Percentiles rank a stretch among this genome's conserved stretches.
These are phyloP conservation scores for Talaromyces ruber DNA, from an alignment of 495 filamentous ascomycete species.

Conservation along the genomic window DNA sequence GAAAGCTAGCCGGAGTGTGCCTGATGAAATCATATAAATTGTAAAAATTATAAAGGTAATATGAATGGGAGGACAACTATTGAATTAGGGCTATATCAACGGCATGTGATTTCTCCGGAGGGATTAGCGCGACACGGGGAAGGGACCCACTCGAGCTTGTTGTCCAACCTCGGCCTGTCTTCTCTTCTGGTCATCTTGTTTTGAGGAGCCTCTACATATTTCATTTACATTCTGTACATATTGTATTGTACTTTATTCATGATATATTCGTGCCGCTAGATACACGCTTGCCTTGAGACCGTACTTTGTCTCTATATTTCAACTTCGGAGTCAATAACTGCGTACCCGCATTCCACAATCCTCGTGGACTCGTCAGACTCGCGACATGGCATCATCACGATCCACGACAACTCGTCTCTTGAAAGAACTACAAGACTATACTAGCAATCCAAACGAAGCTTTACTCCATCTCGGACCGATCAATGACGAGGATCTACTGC, in stretches of 20 bases:
- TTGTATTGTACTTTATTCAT: background rate
- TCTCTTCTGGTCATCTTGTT: background rate
- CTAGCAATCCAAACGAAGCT: constrained; percentile 43
- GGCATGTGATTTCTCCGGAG: background rate
- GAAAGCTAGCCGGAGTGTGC: too few relatives aligned
- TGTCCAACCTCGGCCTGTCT: background rate
- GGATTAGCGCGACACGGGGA: background rate
- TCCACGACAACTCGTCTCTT: constrained; percentile 52
- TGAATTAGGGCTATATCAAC: background rate
- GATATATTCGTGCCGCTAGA: background rate
- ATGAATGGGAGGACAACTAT: too few relatives aligned
- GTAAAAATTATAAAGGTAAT: too few relatives aligned
- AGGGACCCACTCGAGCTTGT: constrained; percentile 1
- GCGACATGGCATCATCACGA: constrained; percentile 17
- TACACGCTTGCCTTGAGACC: background rate
- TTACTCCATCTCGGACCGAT: constrained; percentile 58
- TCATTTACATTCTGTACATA: background rate
- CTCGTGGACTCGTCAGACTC: background rate
- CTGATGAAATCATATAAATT: too few relatives aligned
- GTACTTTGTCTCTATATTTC: background rate
- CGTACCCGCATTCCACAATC: background rate
- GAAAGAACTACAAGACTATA: constrained; percentile 54
- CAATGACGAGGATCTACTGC: constrained; percentile 59
- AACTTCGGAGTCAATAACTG: background rate
- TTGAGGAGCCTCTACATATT: background rate